Base-by-base conservation (phyloP, 192 early-diverging fungal genomes). In the Geranomyces variabilis region DNA sequence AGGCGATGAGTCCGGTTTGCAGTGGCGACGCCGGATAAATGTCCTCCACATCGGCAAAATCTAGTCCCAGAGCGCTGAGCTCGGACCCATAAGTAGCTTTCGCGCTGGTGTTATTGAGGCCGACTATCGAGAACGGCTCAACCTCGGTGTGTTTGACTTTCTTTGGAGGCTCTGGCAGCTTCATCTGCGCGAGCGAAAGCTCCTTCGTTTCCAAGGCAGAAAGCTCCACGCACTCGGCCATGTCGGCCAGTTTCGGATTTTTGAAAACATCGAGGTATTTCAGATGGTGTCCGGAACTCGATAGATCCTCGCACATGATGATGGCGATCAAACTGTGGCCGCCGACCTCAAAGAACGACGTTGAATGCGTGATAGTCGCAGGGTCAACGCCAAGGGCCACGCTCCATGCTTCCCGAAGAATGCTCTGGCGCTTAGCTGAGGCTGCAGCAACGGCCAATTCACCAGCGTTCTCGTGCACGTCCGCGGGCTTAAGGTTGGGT, bases 21-120 rank as follows among this genome's bases (percentile, higher is more conserved):
- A 76, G 17, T 12, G 72, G 43, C 3, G 75, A 72, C 10, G 48
- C 46, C 24, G 71, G 75, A 34, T 67, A 76, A 9, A 76, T 57
- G 63, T 76, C 75, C 17, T 76, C 69, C 5, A 71, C 61, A 36
- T 75, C n/a, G n/a, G n/a, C n/a, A n/a, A n/a, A n/a, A n/a, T n/a
- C n/a, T n/a, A n/a, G n/a, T n/a, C n/a, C n/a, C 2, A 66, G n/a
- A 44, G 15, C 31, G 1, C 15, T 21, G 21, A 60, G 58, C 14
- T 46, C 60, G 19, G 46, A 47, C 46, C 46, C 46, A 19, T 47
- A 47, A 19, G 46, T 19, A 47, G 46, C 46, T 19, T 47, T 47
- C 46, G 46, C 46, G 19, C 46, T 12, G 46, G 46, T 47, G 46
- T 19, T 12, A 19, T 47, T 19, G 46, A 47, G 12, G 12, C 46